Conservation (phyloP, 2,329 filamentous ascomycete genomes). For the Colletotrichum sublineola region DNA sequence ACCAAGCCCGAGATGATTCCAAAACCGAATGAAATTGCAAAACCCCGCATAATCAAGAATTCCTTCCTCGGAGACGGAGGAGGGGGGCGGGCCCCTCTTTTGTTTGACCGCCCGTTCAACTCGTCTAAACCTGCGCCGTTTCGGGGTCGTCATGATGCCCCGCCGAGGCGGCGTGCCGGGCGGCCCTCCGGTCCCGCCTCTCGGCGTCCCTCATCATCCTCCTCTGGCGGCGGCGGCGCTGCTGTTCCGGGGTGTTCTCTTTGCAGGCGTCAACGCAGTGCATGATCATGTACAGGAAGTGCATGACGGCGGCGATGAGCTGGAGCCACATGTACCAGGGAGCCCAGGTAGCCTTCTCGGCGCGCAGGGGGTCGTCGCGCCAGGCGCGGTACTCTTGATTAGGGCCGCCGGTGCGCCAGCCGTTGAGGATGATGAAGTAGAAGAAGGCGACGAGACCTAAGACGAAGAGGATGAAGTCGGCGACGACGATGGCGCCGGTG, state of each 20-base stretch:
- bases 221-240: slow-evolving; percentile 23
- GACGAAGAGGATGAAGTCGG: slow-evolving; percentile 42
- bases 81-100: background rate
- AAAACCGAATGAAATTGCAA: background rate
- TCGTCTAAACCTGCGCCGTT: slow-evolving; percentile 19
- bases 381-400: slow-evolving; percentile 34
- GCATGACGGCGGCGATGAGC: slow-evolving; percentile 43
- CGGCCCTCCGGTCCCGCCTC: slow-evolving; percentile 12
- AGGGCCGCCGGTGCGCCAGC: slow-evolving; percentile 39
- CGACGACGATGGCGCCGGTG: slow-evolving; percentile 40
- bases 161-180: background rate
- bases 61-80: background rate
- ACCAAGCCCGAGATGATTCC: background rate
- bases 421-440: slow-evolving; percentile 43
- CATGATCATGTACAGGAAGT: slow-evolving; percentile 44
- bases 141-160: slow-evolving; percentile 20
- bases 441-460: slow-evolving; percentile 44
- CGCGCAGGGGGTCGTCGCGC: slow-evolving; percentile 39
- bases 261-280: slow-evolving; percentile 43
- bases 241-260: slow-evolving; percentile 13
- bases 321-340: slow-evolving; percentile 45
- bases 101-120: background rate
- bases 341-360: slow-evolving; percentile 42
- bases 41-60: background rate
- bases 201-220: slow-evolving; percentile 22